Conservation (phyloP, 768 basidiomycete species). For the Mycena olivaceomarginata region DNA sequence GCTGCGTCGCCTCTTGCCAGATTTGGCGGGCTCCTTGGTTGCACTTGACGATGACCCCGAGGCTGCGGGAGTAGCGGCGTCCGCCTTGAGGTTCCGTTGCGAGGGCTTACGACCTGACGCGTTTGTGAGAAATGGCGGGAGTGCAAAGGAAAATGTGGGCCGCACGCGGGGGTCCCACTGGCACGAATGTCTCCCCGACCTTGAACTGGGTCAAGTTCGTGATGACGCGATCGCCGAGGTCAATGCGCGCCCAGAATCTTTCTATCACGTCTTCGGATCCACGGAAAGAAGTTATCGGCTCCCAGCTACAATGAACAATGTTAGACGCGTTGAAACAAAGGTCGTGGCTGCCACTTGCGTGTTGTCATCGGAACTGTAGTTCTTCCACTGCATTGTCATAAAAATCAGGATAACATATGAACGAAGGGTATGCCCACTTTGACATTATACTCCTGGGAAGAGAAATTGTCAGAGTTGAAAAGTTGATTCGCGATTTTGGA, state of each 20-base stretch:
- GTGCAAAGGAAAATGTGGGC: not conserved
- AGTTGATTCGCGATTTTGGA: slow-evolving; percentile 6
- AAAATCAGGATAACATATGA: slow-evolving; percentile 15
- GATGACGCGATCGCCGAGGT: slow-evolving; percentile 70
- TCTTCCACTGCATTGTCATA: slow-evolving; percentile 72
- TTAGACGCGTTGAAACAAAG: slow-evolving; percentile 28
- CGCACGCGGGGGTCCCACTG: slow-evolving; percentile 78
- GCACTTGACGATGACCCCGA: slow-evolving; percentile 27
- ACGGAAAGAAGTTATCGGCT: slow-evolving; percentile 76
- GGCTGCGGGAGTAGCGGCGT: slow-evolving; percentile 9
- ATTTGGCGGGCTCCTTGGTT: slow-evolving; percentile 28
- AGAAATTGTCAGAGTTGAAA: slow-evolving; percentile 35
- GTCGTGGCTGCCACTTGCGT: slow-evolving; percentile 65
- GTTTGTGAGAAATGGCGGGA: slow-evolving; percentile 15
- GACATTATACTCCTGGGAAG: slow-evolving; percentile 72
- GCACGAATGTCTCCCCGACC: slow-evolving; percentile 71
- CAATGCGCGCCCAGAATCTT: slow-evolving; percentile 70
- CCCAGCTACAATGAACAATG: slow-evolving; percentile 70
- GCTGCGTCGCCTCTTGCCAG: slow-evolving; percentile 43
- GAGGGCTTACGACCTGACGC: slow-evolving; percentile 46
- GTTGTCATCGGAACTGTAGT: slow-evolving; percentile 70
- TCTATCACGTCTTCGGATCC: slow-evolving; percentile 70
- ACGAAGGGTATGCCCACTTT: slow-evolving; percentile 63
- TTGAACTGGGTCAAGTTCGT: slow-evolving; percentile 69
- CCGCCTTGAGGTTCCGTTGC: slow-evolving; percentile 39